A percentile compares a stretch with the other conserved stretches of the same genome.
Evolutionary conservation across 164 flowering plant species (phyloP).

Genomic region (Pachysandra terminalis): DNA sequence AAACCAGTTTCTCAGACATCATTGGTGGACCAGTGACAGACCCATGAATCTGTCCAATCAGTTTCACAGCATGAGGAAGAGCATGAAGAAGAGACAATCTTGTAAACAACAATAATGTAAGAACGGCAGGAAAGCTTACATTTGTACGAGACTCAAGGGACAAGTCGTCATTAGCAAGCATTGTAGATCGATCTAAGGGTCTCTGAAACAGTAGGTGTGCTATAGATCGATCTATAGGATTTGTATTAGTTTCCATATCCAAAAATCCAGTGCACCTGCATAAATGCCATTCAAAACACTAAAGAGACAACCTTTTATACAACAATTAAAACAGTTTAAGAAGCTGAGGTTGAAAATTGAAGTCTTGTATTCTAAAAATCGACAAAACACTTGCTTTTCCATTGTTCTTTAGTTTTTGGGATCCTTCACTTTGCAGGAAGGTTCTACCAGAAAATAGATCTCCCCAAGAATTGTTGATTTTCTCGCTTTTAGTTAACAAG

Average conservation of each 20-base stretch:
- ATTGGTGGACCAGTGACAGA: conserved; percentile 23
- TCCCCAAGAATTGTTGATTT: no score
- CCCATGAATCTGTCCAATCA: conserved; percentile 30
- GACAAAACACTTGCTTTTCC: no score
- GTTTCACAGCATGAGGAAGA: conserved; percentile 3
- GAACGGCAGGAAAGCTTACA: conserved; percentile 31
- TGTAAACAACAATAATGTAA: no score
- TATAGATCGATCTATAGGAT: conserved; percentile 84
- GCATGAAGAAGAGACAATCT: no score
- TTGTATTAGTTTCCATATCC: conserved; percentile 81
- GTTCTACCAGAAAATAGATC: no score
- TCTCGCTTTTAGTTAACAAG: no score
- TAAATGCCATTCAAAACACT: not conserved
- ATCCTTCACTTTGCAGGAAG: no score
- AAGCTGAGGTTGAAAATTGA: no score
- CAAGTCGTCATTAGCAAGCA: conserved; percentile 25
- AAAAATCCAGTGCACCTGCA: conserved; percentile 48
- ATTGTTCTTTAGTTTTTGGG: no score
- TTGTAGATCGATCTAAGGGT: conserved; percentile 40
- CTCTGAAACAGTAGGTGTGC: conserved; percentile 81
- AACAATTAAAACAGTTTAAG: no score
- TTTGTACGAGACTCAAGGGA: conserved; percentile 30
- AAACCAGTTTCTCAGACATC: conserved; percentile 31
- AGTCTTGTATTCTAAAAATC: no score
- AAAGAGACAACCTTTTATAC: not conserved